Evolutionary conservation across 2,329 filamentous ascomycete genomes (phyloP).

Genomic region (Endoconidiophora polonica): DNA sequence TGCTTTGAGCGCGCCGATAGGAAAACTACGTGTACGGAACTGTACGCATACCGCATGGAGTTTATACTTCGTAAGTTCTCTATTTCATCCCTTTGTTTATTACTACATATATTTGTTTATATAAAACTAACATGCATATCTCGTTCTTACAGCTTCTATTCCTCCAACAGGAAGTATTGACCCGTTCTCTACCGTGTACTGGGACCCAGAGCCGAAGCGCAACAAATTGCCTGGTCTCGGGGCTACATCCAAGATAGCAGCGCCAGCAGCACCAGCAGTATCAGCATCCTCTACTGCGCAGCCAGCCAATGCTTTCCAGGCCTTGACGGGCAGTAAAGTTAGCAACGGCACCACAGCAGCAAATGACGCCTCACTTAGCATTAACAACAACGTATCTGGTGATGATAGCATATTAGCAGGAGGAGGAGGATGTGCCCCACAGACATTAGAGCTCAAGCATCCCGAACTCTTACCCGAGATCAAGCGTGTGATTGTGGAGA

Average conservation of each 20-base stretch:
- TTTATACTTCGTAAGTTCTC: slow-evolving; percentile 47
- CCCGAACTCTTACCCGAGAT: slow-evolving; percentile 25
- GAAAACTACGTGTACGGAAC: slow-evolving; percentile 29
- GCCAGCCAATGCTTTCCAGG: slow-evolving; percentile 23
- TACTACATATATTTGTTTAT: background rate
- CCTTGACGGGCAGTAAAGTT: slow-evolving; percentile 10
- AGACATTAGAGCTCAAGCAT: slow-evolving; percentile 18
- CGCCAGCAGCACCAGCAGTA: slow-evolving; percentile 14
- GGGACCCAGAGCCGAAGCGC: slow-evolving; percentile 34
- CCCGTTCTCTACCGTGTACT: slow-evolving; percentile 71
- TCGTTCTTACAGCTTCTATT: slow-evolving; percentile 25
- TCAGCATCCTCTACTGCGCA: slow-evolving; percentile 15
- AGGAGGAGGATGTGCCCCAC: slow-evolving; percentile 18
- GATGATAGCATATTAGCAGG: slow-evolving; percentile 17
- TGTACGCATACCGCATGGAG: slow-evolving; percentile 53
- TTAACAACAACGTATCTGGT: slow-evolving; percentile 54
- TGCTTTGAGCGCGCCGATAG: slow-evolving; percentile 56
- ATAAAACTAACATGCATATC: slow-evolving; percentile 15
- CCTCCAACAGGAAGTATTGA: slow-evolving; percentile 47
- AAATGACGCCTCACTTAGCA: slow-evolving; percentile 69
- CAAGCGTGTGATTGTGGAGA: slow-evolving; percentile 26
- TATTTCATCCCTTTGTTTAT: background rate
- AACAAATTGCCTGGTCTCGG: background rate
- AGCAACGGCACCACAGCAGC: slow-evolving; percentile 24
- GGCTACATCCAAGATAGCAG: slow-evolving; percentile 12